Evolutionary conservation across 2,329 filamentous ascomycete species (phyloP), one percentile per base, ranked within the genome.

Genomic region (Epichloe baconii): DNA sequence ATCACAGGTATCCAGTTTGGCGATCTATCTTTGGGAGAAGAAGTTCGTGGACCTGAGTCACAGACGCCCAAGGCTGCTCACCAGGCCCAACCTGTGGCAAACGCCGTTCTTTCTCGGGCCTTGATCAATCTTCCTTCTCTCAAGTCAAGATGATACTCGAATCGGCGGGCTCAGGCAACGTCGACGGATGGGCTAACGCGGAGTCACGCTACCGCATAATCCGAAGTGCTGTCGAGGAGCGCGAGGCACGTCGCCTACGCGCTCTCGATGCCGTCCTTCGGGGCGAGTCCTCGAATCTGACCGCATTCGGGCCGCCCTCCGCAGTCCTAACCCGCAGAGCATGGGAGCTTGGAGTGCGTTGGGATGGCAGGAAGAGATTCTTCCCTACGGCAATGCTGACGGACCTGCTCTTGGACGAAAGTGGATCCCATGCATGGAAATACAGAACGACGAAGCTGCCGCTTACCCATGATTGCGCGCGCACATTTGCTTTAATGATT

Each of bases 1-100:
- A 68, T 85, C 11, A 77, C 75, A 54, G 76, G 74, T 54, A 86
- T 88, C 49, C 79, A 81, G 54, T 88, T 88, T 59, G 85, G 85
- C n/a, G 83, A 87, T 56, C 68, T 83, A 19, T 69, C 78, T 58
- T 47, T 68, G 55, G 53, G 58, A 0, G 64, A 66, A 21, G 58
- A 58, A 21, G 52, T 60, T 21, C 56, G 56, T 35, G 58, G 56
- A 8, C 44, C 58, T 10, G 57, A 57, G 7, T 63, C 67, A 3
- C 68, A 68, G 37, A 62, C 58, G 41, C 63, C 62, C 6, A 61
- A 58, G 19, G 58, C 57, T 5, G 53, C 58, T 7, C 59, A 55
- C 34, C 60, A 56, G 42, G 58, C 57, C 19, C 61, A 60, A 21
- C 63, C 63, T 12, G 59, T 60, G 23, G 66, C 72, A 34, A 72